These are phyloP conservation scores for Isoetes engelmannii DNA, from an alignment of 83 land plant genomes.

Conservation along the genomic window DNA sequence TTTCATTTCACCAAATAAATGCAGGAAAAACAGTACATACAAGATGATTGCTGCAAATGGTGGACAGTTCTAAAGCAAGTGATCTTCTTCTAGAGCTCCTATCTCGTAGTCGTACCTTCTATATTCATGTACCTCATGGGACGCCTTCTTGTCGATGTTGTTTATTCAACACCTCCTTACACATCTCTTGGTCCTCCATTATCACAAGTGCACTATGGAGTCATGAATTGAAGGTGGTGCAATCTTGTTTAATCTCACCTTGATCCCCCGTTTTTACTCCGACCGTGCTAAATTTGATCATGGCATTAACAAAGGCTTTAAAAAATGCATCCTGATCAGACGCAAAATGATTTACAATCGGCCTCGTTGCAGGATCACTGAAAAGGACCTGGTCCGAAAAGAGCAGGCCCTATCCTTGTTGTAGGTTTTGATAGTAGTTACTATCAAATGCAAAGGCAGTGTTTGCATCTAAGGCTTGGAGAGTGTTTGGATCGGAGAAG, in stretches of 20 bases:
- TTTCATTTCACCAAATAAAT: no score
- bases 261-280: constrained; percentile 45
- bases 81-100: no score
- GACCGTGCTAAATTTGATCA: constrained; percentile 55
- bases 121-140: no score
- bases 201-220: no score
- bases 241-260: constrained; percentile 50
- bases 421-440: constrained; percentile 50
- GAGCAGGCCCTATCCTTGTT: constrained; percentile 48
- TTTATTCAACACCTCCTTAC: no score
- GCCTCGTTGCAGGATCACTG: constrained; percentile 36
- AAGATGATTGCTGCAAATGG: no score
- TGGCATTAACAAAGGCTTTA: constrained; percentile 44
- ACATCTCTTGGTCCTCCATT: no score
- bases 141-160: no score
- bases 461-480: constrained; percentile 47
- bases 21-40: no score
- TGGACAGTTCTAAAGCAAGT: no score
- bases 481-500: constrained; percentile 35
- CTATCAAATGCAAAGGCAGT: constrained; percentile 63
- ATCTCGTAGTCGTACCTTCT: no score
- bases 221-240: not conserved
- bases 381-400: constrained; percentile 55
- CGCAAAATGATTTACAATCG: constrained; percentile 42
- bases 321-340: constrained; percentile 25